These are phyloP conservation scores for Panaeolus papilionaceus DNA, from an alignment of 768 basidiomycete genomes.

Conservation along the genomic window DNA sequence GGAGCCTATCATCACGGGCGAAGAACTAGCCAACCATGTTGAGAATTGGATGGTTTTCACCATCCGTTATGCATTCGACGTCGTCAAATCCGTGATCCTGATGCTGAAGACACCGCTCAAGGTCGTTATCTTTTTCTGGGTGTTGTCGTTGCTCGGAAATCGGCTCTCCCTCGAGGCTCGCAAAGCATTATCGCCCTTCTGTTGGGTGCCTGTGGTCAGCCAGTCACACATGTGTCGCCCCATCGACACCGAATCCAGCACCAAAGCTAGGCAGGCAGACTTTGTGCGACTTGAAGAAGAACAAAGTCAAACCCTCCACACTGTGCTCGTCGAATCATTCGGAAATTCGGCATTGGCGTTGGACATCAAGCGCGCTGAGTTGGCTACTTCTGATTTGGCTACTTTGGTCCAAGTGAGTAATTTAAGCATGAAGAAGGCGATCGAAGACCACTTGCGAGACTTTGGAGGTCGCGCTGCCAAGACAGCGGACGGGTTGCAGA, in stretches of 20 bases:
- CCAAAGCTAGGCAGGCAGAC: constrained; percentile 50
- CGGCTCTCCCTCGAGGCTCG: not conserved
- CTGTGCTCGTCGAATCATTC: constrained; percentile 63
- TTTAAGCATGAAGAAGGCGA: constrained; percentile 60
- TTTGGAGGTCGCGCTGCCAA: constrained; percentile 69
- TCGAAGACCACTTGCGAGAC: constrained; percentile 56
- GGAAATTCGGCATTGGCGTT: constrained; percentile 66
- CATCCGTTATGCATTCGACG: not conserved
- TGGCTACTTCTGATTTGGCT: constrained; percentile 74
- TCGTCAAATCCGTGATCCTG: not conserved
- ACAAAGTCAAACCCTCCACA: constrained; percentile 66
- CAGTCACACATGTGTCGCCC: not conserved
- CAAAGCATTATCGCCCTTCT: not conserved
- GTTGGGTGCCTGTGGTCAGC: not conserved
- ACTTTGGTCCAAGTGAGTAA: constrained; percentile 70
- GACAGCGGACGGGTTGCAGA: constrained; percentile 64
- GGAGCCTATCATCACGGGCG: not conserved
- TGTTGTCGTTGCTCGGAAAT: not conserved
- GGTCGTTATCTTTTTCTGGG: not conserved
- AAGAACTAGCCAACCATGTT: not conserved
- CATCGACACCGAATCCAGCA: not conserved
- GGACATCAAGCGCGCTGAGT: constrained; percentile 77
- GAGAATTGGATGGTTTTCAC: not conserved
- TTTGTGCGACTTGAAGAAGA: constrained; percentile 65
- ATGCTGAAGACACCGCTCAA: constrained; percentile 5